These are phyloP conservation scores for Zarea fungicola DNA, from an alignment of 2,329 filamentous ascomycete genomes.

Conservation along the genomic window DNA sequence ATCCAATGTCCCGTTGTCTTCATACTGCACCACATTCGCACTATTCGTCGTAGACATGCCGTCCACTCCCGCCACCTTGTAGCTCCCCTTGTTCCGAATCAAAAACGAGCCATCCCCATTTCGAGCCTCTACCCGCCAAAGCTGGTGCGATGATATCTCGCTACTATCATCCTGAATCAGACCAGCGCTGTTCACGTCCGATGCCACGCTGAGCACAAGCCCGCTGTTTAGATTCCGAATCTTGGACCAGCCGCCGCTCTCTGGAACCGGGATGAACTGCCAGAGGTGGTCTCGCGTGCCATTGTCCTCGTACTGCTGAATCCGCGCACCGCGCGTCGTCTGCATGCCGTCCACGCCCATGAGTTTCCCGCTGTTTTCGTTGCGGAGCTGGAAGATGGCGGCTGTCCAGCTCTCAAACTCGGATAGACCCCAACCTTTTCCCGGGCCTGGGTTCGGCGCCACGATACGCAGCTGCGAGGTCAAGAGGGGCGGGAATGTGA, in stretches of 20 bases:
- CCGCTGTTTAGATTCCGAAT: slow-evolving; percentile 16
- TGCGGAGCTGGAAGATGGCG: slow-evolving; percentile 16
- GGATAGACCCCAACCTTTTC: slow-evolving; percentile 24
- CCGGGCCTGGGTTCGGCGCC: slow-evolving; percentile 25
- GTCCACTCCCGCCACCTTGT: slow-evolving; percentile 14
- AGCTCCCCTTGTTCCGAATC: slow-evolving; percentile 16
- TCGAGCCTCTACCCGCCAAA: slow-evolving; percentile 14
- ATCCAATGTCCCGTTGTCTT: slow-evolving; percentile 15
- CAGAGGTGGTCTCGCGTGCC: slow-evolving; percentile 14
- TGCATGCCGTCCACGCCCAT: slow-evolving; percentile 13
- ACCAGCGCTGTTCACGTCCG: slow-evolving; percentile 11
- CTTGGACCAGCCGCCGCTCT: slow-evolving; percentile 15
- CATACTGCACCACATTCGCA: slow-evolving; percentile 16
- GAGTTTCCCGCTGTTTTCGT: slow-evolving; percentile 17
- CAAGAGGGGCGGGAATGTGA: slow-evolving; percentile 22
- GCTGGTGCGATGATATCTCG: slow-evolving; percentile 5
- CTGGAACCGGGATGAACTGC: slow-evolving; percentile 6
- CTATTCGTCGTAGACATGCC: slow-evolving; percentile 12
- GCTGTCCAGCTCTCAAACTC: slow-evolving; percentile 29
- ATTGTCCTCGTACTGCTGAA: slow-evolving; percentile 16
- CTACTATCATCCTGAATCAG: slow-evolving; percentile 12
- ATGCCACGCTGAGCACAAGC: slow-evolving; percentile 10
- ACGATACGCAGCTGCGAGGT: slow-evolving; percentile 23
- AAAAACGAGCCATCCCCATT: slow-evolving; percentile 14
- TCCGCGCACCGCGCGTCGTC: not conserved